Base-by-base conservation (phyloP, 1,284 basidiomycete species). In the Cryptococcus floricola region DNA sequence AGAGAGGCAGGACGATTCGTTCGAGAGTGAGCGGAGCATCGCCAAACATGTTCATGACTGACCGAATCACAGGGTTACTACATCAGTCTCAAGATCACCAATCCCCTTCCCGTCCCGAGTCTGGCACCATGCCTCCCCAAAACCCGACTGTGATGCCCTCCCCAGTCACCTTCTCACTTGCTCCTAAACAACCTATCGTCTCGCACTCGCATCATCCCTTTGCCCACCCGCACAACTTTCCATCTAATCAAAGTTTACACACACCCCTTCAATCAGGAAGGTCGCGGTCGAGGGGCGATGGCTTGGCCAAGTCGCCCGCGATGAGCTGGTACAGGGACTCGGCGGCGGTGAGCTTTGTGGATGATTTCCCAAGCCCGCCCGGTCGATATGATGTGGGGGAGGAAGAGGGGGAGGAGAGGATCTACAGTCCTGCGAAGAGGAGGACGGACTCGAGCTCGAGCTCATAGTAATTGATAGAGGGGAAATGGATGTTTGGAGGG, bases 291-390 rank as follows among this genome's bases (percentile, higher is more conserved):
- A 46, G 16, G 10, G 37, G 34, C 31, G 48, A 50, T 34, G 31
- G 31, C 6, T 18, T 50, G n/a, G 16, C 48, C 18, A 4, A 27
- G 16, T 50, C 48, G 37, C 38, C 48, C 19, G 31, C 34, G n/a
- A n/a, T 25, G 18, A 23, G 31, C 18, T 31, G 48, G 8, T 39
- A 50, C 19, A 39, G 66, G 44, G 38, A 60, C 42, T 68, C 67
- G 16, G 61, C 65, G 38, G 62, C 62, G 19, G 60, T 64, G 23
- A 64, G 61, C 54, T 64, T 65, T 56, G 54, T 63, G 34, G 52
- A 65, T 51, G 59, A 68, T 12, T 70, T 65, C 49, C 67, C 64
- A 5, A 57, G 49, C 39, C 65, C 61, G 12, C 62, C 57, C 12
- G 39, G 34, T 2, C 39, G 28, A n/a, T 50, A 14, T 14, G 10